These are phyloP conservation scores for Chlamydomonas schloesseri DNA, from an alignment of 139 green algal genomes.

Conservation along the genomic window DNA sequence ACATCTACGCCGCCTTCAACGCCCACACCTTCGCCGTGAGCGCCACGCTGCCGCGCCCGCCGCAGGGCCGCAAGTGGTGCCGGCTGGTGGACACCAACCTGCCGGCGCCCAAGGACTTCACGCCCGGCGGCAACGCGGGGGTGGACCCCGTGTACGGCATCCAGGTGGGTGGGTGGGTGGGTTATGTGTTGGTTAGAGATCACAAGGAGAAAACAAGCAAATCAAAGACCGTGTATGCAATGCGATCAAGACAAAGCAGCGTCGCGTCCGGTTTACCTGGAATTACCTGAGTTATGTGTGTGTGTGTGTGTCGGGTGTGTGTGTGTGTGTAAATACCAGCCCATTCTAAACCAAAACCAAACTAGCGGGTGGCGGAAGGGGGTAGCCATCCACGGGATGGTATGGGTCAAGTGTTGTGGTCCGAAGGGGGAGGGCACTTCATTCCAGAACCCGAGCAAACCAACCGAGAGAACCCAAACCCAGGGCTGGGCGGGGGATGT, in stretches of 20 bases:
- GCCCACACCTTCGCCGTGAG: conserved; percentile 85
- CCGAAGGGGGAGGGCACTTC: no score
- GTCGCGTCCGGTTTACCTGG: not conserved
- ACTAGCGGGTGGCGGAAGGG: not conserved
- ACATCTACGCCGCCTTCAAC: conserved; percentile 96
- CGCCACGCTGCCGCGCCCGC: conserved; percentile 69
- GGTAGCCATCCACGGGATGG: no score
- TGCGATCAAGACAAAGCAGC: no score
- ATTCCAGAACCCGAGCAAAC: not conserved
- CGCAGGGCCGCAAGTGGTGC: conserved; percentile 81
- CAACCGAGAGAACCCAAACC: no score
- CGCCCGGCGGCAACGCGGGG: conserved; percentile 81
- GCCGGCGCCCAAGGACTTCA: conserved; percentile 89
- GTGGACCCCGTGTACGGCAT: conserved; percentile 77
- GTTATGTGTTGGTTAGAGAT: not conserved
- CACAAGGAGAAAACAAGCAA: no score
- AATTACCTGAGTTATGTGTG: not conserved
- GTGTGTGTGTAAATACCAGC: no score
- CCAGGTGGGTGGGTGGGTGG: conserved; percentile 39
- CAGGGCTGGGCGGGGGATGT: no score
- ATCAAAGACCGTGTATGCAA: no score
- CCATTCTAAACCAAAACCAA: no score
- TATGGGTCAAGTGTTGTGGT: not conserved
- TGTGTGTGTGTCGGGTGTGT: no score
- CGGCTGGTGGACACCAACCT: conserved; percentile 97